These are phyloP conservation scores for Ganoderma leucocontextum DNA, from an alignment of 1,284 basidiomycete species.

Conservation along the genomic window DNA sequence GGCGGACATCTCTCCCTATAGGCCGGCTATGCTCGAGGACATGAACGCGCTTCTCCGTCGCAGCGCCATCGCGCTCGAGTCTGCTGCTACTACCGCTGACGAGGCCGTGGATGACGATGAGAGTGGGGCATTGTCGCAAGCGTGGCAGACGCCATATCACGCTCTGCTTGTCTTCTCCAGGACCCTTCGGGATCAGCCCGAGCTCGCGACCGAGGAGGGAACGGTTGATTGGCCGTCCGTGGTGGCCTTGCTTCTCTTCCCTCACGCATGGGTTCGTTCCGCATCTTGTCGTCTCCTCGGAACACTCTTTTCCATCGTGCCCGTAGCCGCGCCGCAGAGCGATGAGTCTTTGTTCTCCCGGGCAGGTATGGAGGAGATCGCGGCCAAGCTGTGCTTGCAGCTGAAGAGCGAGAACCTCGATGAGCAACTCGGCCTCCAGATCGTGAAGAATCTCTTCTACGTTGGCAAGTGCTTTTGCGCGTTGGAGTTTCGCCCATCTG, in stretches of 20 bases:
- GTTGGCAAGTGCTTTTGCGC: conserved; percentile 84
- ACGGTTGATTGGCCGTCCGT: conserved; percentile 73
- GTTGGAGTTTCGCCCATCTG: conserved; percentile 41
- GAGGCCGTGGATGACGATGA: conserved; percentile 49
- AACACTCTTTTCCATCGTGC: conserved; percentile 65
- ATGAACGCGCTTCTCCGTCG: conserved; percentile 58
- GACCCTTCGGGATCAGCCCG: conserved; percentile 66
- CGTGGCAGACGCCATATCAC: conserved; percentile 91
- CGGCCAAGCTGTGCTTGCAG: conserved; percentile 81
- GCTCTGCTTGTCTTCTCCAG: conserved; percentile 75
- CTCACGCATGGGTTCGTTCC: conserved; percentile 94
- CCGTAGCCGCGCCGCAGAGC: conserved; percentile 48
- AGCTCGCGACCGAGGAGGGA: conserved; percentile 49
- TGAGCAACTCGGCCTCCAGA: conserved; percentile 80
- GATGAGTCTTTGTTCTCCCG: conserved; percentile 59
- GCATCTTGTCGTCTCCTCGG: conserved; percentile 85
- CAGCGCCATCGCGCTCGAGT: conserved; percentile 51
- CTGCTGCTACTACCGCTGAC: conserved; percentile 35
- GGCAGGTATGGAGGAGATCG: conserved; percentile 71
- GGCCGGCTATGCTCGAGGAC: conserved; percentile 67
- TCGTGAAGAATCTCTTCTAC: conserved; percentile 95
- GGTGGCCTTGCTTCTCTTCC: conserved; percentile 80
- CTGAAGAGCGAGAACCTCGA: conserved; percentile 87
- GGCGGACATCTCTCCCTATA: conserved; percentile 54
- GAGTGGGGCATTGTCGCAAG: conserved; percentile 54